A percentile compares a stretch with the other conserved stretches of the same genome.
phyloP scores from a whole-genome alignment of 352 stramenopile species.

The Pythium brachiatum region DNA sequence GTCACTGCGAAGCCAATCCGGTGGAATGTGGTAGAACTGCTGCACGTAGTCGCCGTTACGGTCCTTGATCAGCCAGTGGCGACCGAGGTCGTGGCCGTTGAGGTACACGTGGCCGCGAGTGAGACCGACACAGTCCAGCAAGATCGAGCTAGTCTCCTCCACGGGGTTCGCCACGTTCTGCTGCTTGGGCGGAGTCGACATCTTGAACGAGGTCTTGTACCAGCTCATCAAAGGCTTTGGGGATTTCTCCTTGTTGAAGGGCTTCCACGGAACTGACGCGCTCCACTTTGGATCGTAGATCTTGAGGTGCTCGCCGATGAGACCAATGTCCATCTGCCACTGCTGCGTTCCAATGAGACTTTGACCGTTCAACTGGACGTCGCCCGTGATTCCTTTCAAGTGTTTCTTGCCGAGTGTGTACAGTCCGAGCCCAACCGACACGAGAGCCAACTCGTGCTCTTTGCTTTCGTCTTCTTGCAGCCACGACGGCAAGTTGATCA shows the following conservation, averaged over 20 bases:
- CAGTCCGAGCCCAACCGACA: slow-evolving; percentile 63
- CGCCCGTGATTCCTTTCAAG: slow-evolving; percentile 54
- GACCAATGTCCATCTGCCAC: slow-evolving; percentile 59
- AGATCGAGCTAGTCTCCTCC: slow-evolving; percentile 39
- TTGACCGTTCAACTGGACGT: slow-evolving; percentile 39
- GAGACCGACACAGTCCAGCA: slow-evolving; percentile 57
- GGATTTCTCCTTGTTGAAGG: slow-evolving; percentile 2
- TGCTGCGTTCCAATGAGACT: slow-evolving; percentile 26
- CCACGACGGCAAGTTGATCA: slow-evolving; percentile 38
- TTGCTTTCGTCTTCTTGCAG: slow-evolving; percentile 18
- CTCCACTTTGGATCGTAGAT: slow-evolving; percentile 50
- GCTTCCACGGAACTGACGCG: slow-evolving; percentile 48
- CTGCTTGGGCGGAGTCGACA: slow-evolving; percentile 19
- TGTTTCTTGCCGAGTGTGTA: slow-evolving; percentile 52
- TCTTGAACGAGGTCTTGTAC: slow-evolving; percentile 49
- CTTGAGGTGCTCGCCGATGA: slow-evolving; percentile 64
- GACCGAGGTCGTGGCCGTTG: slow-evolving; percentile 65
- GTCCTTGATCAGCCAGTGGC: slow-evolving; percentile 62
- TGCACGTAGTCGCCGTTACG: slow-evolving; percentile 48
- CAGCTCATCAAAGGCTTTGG: slow-evolving; percentile 42
- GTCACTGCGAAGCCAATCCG: slow-evolving; percentile 46
- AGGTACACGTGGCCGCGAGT: slow-evolving; percentile 58
- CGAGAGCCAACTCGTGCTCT: slow-evolving; percentile 36
- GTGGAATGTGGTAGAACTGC: slow-evolving; percentile 63
- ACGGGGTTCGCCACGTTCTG: slow-evolving; percentile 12